Evolutionary conservation across 2,329 filamentous ascomycete species (phyloP), one percentile per base, ranked within the genome.

Genomic region (Exophiala oligosperma): DNA sequence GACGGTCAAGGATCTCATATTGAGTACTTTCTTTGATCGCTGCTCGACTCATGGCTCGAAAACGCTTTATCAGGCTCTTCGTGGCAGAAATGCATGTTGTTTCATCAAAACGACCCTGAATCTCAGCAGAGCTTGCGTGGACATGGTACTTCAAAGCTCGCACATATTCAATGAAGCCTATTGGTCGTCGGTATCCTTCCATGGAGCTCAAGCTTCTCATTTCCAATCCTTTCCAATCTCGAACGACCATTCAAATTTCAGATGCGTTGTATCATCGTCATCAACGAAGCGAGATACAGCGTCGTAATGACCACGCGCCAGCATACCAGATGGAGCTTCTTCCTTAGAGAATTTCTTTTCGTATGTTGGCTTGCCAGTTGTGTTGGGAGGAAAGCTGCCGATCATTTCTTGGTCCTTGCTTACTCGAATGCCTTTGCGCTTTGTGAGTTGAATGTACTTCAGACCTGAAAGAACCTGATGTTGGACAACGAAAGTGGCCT

Each of bases 401-500:
- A 99, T 89, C 94, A 99, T 99, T 80, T 97, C 93, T 69, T 95
- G 90, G 71, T 94, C 89, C 84, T 97, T 99, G 80, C 89, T 90
- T 61, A 93, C 85, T 59, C 85, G 85, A 73, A 97, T 83, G 54
- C 90, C 90, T 81, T 92, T 92, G 68, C 92, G 84, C 83, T 94
- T 96, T 63, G 97, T 90, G 41, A 92, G 84, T 79, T 99, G 94
- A 57, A 99, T 84, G 75, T 97, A 99, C 79, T 97, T 95, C 72
- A 99, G 79, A 47, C 94, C 94, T 68, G 90, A 94, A 55, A 97
- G 84, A 66, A 99, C 93, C 77, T 97, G 90, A 74, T 97, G 92
- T 81, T 99, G 92, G 47, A 99, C 94, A 79, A 92, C 89, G 83
- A 97, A 99, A 62, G 85, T 85, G 58, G 89, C 92, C 73, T 90